Percentiles rank a stretch among this genome's conserved stretches.
phyloP scores from a whole-genome alignment of 306 rosid species.

The Cucumis melo region DNA sequence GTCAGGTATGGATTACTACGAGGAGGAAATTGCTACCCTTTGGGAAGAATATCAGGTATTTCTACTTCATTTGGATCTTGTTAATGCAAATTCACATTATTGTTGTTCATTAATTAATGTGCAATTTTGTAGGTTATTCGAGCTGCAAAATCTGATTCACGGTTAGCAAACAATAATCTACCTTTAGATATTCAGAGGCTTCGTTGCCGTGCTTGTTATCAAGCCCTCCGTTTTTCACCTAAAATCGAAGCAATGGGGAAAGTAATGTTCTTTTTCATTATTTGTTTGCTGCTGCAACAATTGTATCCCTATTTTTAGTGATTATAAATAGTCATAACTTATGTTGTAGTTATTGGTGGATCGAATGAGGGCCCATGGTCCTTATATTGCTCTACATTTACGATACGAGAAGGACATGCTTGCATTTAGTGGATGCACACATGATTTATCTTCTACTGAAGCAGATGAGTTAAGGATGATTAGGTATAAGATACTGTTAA shows the following conservation, averaged over 20 bases:
- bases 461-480: constrained; percentile 60
- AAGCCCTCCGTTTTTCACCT: constrained; percentile 85
- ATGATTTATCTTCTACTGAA: constrained; percentile 56
- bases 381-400: constrained; percentile 78
- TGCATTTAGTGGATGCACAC: constrained; percentile 96
- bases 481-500: constrained; percentile 29
- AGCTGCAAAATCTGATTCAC: constrained; percentile 92
- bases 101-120: not conserved
- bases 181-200: constrained; percentile 85
- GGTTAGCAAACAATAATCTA: constrained; percentile 76
- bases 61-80: constrained; percentile 2
- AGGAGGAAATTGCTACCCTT: constrained; percentile 60
- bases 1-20: constrained; percentile 79
- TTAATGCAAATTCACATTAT: not conserved
- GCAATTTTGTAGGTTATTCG: constrained; percentile 48
- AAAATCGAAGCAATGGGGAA: constrained; percentile 78
- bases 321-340: not conserved
- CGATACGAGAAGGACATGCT: constrained; percentile 98
- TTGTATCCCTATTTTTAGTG: not conserved
- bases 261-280: constrained; percentile 27
- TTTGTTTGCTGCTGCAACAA: constrained; percentile 8
- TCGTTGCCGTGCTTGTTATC: constrained; percentile 82
- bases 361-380: constrained; percentile 83
- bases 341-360: constrained; percentile 58
- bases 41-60: constrained; percentile 60